Evolutionary conservation across 164 flowering plant species (phyloP), one percentile per base, ranked within the genome.

Genomic region (Magnolia kwangsiensis): DNA sequence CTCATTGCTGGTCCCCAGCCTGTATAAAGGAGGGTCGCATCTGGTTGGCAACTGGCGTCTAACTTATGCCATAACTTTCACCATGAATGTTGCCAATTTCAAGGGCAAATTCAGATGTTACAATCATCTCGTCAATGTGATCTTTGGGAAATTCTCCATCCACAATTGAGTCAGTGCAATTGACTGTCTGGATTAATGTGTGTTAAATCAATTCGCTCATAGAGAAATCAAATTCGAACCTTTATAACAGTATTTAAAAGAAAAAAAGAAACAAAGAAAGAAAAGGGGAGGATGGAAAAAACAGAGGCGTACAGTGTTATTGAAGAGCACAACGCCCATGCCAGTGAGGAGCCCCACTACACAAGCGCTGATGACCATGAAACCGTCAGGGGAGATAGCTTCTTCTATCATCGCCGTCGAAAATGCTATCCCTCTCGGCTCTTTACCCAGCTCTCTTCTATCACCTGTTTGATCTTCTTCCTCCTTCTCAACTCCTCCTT

Each of bases 271-370:
- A 50, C 14, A 5, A 19, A 24, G 9, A 74, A 20, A 23, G 1
- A 51, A 55, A 37, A 29, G 8, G 64, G 63, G 51, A 13, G 2
- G n/a, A 51, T 37, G 37, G 23, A 23, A 58, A 37, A 63, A 63
- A 51, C 45, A 5, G 27, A 29, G 11, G 76, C 75, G 2, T 49
- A 90, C 98, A 74, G 81, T 85, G 31, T 77, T 78, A 73, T 95
- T 95, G 90, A 95, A 95, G 51, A 93, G 79, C 16, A 95, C 98
- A 45, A 95, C 96, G 13, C 83, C 78, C 73, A 89, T 27, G 31
- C 98, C 98, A 8, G 98, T 93, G 70, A 93, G 81, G n/a, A 95
- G 86, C 27, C 98, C 98, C 19, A 93, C 89, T 45, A 86, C 37
- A 80, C 98, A 92, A 19, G 98, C 92, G 1, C 91, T 87, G 19